Evolutionary conservation across 345 rosid species (phyloP).

Genomic region (Rhodamnia rubescens): DNA sequence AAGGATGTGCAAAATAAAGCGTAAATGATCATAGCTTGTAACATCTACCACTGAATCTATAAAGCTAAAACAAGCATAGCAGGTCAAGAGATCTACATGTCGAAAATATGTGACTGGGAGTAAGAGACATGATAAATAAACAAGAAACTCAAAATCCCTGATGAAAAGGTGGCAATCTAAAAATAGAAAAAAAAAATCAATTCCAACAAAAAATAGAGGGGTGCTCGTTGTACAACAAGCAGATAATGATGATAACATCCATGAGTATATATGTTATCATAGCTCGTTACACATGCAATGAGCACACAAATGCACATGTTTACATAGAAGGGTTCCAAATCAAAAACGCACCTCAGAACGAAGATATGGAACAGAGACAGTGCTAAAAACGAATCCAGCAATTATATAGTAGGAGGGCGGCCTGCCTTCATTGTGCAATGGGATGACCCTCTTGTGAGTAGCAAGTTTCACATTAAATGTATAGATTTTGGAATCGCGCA

Average conservation of each 20-base stretch:
- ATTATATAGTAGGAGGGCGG: constrained; percentile 84
- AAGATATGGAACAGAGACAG: constrained; percentile 84
- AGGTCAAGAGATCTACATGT: not conserved
- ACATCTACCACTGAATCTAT: not conserved
- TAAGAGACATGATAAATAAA: not conserved
- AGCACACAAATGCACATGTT: not conserved
- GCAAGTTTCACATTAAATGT: constrained; percentile 67
- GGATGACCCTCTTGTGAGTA: constrained; percentile 68
- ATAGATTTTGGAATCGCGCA: constrained; percentile 48
- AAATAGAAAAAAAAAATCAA: not conserved
- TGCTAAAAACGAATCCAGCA: constrained; percentile 83
- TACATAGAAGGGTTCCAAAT: not conserved
- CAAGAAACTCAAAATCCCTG: not conserved
- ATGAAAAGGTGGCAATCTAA: not conserved
- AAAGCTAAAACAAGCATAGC: not conserved
- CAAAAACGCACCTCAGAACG: constrained; percentile 62
- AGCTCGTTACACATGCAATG: not conserved
- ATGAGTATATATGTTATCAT: not conserved
- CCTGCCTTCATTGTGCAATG: constrained; percentile 66
- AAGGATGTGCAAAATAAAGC: not conserved
- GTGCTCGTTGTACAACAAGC: not conserved
- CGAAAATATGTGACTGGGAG: not conserved
- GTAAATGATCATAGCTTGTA: not conserved
- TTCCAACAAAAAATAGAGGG: not conserved
- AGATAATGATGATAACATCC: not conserved